These are phyloP conservation scores for Diphasiastrum complanatum DNA, from an alignment of 83 land plant species.

Conservation along the genomic window DNA sequence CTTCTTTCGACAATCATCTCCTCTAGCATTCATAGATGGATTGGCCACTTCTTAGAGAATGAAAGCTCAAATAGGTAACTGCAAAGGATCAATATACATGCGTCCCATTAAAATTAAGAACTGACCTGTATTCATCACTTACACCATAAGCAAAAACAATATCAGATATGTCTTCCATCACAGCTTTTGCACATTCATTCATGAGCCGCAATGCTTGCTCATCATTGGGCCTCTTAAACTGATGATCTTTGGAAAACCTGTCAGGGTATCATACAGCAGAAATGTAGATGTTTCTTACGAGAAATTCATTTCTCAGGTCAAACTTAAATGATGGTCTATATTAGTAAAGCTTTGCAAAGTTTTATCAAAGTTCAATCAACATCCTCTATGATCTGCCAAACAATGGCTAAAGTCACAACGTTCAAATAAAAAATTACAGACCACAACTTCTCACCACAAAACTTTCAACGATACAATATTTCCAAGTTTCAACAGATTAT, in stretches of 20 bases:
- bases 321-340: not conserved
- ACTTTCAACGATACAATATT: not conserved
- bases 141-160: constrained; percentile 78
- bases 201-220: constrained; percentile 63
- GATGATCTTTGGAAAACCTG: constrained; percentile 73
- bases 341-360: not conserved
- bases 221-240: constrained; percentile 85
- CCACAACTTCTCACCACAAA: not conserved
- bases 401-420: not conserved
- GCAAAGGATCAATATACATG: not conserved
- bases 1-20: no score
- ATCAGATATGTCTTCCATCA: constrained; percentile 63
- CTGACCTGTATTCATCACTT: constrained; percentile 91
- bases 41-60: not conserved
- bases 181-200: constrained; percentile 75
- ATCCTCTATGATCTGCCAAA: not conserved
- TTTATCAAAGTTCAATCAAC: not conserved
- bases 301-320: not conserved
- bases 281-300: not conserved
- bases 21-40: no score
- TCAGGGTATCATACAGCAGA: constrained; percentile 9
- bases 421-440: not conserved
- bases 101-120: not conserved
- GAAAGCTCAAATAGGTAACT: not conserved
- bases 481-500: not conserved